Base-by-base conservation (phyloP, 2,329 filamentous ascomycete species). In the Epichloe gansuensis region DNA sequence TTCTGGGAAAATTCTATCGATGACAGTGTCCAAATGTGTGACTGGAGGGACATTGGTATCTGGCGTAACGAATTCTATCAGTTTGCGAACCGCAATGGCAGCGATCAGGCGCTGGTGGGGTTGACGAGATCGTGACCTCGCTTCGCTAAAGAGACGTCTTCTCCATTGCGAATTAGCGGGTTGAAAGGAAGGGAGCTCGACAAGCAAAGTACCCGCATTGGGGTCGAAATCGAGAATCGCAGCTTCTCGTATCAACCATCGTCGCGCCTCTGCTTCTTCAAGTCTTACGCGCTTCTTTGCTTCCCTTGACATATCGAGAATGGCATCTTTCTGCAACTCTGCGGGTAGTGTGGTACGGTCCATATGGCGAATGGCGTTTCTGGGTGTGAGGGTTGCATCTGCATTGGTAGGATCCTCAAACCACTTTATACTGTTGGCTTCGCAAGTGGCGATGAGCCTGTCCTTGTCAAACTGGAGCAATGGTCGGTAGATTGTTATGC, bases 351-450 rank as follows among this genome's bases (percentile, higher is more conserved):
- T 62, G 54, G 83, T 69, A 4, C 76, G 68, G 28, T 73, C 69
- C 44, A 95, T 65, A 64, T 85, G 72, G 35, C 91, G 81, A 39
- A 96, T 74, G 0, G 91, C 83, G 62, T 98, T 98, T 39, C 93
- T 80, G 45, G 76, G 69, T 0, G 93, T 95, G 54, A 94, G 69
- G 0, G 83, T 89, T 8, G 74, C 76, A 61, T 96, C 86, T 15
- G 74, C 67, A 62, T 98, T 98, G 2, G 91, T 96, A 43, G 74
- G 71, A 64, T 98, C 93, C 64, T 93, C 88, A 57, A 89, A 87
- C 86, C 88, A 97, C 0, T 72, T 69, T 9, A 94, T 70, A 0
- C 74, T 68, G 57, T 83, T 77, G n/a, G 77, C 72, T 55, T 83
- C 67, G 62, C 91, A 96, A 0, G 88, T 90, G 2, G 81, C 80